A percentile compares a stretch with the other conserved stretches of the same genome.
These are phyloP conservation scores for Cercospora citrullina DNA, from an alignment of 2,329 filamentous ascomycete genomes.

Conservation along the genomic window DNA sequence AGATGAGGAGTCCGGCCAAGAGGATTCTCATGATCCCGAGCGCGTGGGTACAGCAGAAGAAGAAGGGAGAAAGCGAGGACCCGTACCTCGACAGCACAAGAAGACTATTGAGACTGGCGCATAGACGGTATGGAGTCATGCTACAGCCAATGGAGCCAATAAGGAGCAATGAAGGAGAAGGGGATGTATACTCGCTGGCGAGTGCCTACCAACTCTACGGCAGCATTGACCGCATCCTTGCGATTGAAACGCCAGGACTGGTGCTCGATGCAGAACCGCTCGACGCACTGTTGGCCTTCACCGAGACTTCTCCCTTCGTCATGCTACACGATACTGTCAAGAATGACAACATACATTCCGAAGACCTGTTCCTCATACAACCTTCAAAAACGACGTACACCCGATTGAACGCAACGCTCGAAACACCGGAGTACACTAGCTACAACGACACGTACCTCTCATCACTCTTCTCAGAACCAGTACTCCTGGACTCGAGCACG, in stretches of 20 bases:
- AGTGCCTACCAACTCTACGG: constrained; percentile 45
- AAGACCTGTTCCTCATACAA: constrained; percentile 39
- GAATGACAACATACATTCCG: constrained; percentile 34
- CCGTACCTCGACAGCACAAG: constrained; percentile 48
- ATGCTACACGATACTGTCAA: constrained; percentile 33
- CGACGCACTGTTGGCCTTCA: constrained; percentile 42
- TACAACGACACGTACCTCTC: constrained; percentile 39
- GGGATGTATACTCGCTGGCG: constrained; percentile 46
- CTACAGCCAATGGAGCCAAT: constrained; percentile 47
- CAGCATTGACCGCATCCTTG: constrained; percentile 49
- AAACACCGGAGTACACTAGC: constrained; percentile 7
- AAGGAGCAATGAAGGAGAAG: constrained; percentile 29
- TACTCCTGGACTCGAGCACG: constrained; percentile 32
- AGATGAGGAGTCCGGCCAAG: constrained; percentile 48
- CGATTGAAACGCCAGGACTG: constrained; percentile 48
- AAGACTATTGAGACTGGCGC: constrained; percentile 48
- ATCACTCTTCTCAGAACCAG: constrained; percentile 30
- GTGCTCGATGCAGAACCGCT: constrained; percentile 50
- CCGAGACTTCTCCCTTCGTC: constrained; percentile 33
- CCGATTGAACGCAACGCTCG: constrained; percentile 25
- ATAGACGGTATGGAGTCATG: constrained; percentile 48
- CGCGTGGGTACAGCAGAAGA: constrained; percentile 39
- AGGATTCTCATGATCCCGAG: constrained; percentile 49
- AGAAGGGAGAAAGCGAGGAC: constrained; percentile 40
- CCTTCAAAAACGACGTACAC: constrained; percentile 27